Base-by-base conservation (phyloP, 2,329 filamentous ascomycete genomes). In the Trichoderma gracile region DNA sequence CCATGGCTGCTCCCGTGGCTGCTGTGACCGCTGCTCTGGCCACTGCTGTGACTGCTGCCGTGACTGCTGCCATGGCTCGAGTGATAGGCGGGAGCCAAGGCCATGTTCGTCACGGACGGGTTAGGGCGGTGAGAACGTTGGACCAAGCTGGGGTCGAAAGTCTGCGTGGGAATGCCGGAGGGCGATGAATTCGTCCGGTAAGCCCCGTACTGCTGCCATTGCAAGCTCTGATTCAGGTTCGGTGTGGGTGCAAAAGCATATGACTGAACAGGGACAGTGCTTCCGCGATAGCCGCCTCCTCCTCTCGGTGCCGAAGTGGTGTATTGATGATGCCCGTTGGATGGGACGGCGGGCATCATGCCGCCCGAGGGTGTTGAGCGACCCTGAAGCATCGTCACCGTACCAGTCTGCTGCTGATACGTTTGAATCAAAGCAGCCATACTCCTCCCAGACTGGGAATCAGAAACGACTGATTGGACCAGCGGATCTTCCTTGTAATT, bases 401-500 rank as follows among this genome's bases (percentile, higher is more conserved):
- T 88, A 77, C 84, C 83, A 73, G 88, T 87, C 78, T 92, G 89
- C 79, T 91, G 89, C 73, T 90, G 86, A 75, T 90, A 91, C 67
- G 89, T 87, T 80, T 94, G 91, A 74, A 93, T 89, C 82, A 94
- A 83, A 78, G 91, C 90, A 82, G 91, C 91, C 91, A 95, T 94
- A 77, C 76, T 89, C 82, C 46, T 58, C 60, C 38, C 49, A 49
- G 21, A 45, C 33, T 15, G 40, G 46, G 60, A 57, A 56, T 21
- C 49, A 14, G 47, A 9, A 40, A 25, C 17, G 38, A 21, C 15
- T 40, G 62, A 42, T 64, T 7, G 45, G 54, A 27, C 15, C 40
- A 46, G 46, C 40, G 38, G 47, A 33, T 59, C 30, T 12, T 40
- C 27, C 19, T 25, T 5, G 38, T 27, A 3, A 33, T 46, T 54